These are phyloP conservation scores for Jatropha podagrica DNA, from an alignment of 441 rosid genomes.

Conservation along the genomic window DNA sequence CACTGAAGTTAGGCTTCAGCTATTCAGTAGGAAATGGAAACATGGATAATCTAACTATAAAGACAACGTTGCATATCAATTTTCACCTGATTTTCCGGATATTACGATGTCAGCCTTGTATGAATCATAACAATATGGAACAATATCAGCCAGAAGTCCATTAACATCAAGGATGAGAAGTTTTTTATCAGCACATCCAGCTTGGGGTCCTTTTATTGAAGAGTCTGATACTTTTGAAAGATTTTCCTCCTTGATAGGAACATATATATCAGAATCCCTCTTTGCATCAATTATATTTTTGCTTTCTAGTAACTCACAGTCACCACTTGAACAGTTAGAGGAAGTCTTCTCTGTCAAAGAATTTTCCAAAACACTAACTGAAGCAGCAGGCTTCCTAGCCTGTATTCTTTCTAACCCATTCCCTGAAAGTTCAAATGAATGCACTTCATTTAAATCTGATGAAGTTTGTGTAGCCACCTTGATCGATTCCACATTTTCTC, in stretches of 20 bases:
- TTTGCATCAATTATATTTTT: constrained; percentile 15
- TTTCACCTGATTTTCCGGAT: constrained; percentile 56
- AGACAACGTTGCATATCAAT: constrained; percentile 5
- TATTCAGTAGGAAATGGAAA: background rate
- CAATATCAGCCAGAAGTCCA: constrained; percentile 80
- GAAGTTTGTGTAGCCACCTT: constrained; percentile 9
- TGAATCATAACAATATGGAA: constrained; percentile 35
- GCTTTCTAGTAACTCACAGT: constrained; percentile 19
- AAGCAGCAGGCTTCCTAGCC: constrained; percentile 8
- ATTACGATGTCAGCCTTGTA: constrained; percentile 46
- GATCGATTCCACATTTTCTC: background rate
- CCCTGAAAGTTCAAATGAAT: constrained; percentile 13
- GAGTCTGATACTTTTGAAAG: constrained; percentile 7
- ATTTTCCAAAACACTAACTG: constrained; percentile 19
- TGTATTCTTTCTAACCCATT: constrained; percentile 13
- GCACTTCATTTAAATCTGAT: constrained; percentile 15
- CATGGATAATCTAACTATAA: background rate
- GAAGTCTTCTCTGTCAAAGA: constrained; percentile 14
- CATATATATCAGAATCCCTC: constrained; percentile 14
- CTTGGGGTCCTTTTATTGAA: constrained; percentile 17
- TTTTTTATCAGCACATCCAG: constrained; percentile 34
- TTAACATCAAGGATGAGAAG: constrained; percentile 86
- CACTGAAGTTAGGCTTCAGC: constrained; percentile 7
- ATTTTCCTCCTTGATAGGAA: constrained; percentile 20
- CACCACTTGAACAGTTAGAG: constrained; percentile 16